phyloP scores from a whole-genome alignment of 306 rosid genomes.

The Biancaea sappan region DNA sequence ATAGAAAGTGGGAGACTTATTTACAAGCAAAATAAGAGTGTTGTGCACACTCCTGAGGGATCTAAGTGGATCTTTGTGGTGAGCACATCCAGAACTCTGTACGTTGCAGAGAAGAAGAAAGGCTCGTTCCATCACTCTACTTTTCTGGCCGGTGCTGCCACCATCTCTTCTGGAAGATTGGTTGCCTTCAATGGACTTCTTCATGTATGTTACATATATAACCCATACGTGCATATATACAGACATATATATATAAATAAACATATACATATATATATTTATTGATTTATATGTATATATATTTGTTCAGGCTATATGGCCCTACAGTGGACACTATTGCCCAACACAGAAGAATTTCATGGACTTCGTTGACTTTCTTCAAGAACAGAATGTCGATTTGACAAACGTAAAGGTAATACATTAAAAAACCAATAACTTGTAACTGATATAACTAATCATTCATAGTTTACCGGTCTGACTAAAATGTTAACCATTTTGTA shows the following conservation, averaged over 20 bases:
- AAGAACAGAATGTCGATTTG: constrained; percentile 69
- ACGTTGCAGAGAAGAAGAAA: constrained; percentile 74
- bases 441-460: neutral
- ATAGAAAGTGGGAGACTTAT: constrained; percentile 59
- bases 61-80: constrained; percentile 93
- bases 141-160: constrained; percentile 85
- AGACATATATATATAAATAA: no score
- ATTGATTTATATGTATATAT: constrained; percentile 20
- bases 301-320: constrained; percentile 76
- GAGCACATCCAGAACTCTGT: constrained; percentile 64
- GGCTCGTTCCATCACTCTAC: constrained; percentile 89
- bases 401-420: constrained; percentile 82
- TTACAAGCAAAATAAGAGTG: constrained; percentile 48
- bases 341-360: constrained; percentile 71
- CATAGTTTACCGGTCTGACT: neutral
- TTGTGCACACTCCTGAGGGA: constrained; percentile 60
- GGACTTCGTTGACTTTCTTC: constrained; percentile 68
- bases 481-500: neutral
- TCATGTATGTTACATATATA: constrained; percentile 51
- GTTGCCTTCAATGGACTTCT: constrained; percentile 66
- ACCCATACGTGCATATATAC: no score
- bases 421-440: no score
- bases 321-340: constrained; percentile 83
- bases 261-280: constrained; percentile 21
- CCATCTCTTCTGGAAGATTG: constrained; percentile 81